These are phyloP conservation scores for Skeletonema marinoi DNA, from an alignment of 108 stramenopile genomes.

Conservation along the genomic window DNA sequence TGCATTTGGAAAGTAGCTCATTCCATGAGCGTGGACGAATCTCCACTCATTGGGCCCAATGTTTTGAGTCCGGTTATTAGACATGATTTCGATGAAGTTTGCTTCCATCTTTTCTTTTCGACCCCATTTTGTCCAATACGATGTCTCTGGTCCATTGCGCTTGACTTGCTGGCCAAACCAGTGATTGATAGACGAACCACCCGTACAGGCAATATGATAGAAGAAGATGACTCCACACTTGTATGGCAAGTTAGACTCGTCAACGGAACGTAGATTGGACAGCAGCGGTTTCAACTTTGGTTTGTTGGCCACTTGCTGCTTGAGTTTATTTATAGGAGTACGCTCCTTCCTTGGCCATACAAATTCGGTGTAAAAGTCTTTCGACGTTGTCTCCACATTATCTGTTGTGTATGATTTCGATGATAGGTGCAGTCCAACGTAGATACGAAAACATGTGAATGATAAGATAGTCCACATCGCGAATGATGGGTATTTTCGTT, in stretches of 20 bases:
- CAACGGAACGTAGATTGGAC: slow-evolving; percentile 22
- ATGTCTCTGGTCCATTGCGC: slow-evolving; percentile 17
- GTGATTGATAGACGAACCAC: slow-evolving; percentile 17
- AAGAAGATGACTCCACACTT: slow-evolving; percentile 36
- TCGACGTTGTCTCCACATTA: not conserved
- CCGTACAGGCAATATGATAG: slow-evolving; percentile 31
- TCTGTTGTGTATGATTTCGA: not conserved
- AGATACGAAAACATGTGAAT: slow-evolving; percentile 16
- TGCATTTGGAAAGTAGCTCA: slow-evolving; percentile 36
- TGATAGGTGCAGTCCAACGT: not conserved
- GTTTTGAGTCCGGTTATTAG: slow-evolving; percentile 6
- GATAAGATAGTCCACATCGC: slow-evolving; percentile 16
- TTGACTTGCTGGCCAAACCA: slow-evolving; percentile 25
- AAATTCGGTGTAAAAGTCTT: slow-evolving; percentile 8
- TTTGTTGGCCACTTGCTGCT: not conserved
- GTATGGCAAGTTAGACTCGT: slow-evolving; percentile 33
- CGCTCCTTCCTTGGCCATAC: slow-evolving; percentile 3
- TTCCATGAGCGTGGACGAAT: slow-evolving; percentile 51
- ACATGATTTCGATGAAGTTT: slow-evolving; percentile 15
- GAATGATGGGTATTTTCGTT: not conserved
- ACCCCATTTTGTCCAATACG: slow-evolving; percentile 38
- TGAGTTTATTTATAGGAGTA: not conserved
- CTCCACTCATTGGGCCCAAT: slow-evolving; percentile 34
- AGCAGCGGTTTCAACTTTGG: not conserved
- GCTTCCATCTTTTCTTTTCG: not conserved